Evolutionary conservation across 2,329 filamentous ascomycete species (phyloP).

Genomic region (Cadophora luteo-olivacea): DNA sequence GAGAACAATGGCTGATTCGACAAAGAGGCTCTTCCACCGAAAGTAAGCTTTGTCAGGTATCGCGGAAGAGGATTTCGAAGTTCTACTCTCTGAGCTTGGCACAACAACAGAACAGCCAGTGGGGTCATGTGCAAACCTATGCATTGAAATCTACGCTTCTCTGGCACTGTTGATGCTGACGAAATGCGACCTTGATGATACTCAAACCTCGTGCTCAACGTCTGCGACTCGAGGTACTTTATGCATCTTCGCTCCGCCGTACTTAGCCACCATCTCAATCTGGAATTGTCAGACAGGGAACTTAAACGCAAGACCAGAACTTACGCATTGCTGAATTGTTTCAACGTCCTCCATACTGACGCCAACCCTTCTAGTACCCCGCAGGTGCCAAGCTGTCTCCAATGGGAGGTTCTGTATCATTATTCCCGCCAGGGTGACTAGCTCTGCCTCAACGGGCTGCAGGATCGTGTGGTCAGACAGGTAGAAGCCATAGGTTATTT

Average conservation of each 20-base stretch:
- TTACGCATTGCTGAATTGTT: slow-evolving; percentile 45
- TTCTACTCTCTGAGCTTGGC: too few relatives aligned
- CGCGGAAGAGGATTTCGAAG: too few relatives aligned
- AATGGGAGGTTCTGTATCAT: slow-evolving; percentile 62
- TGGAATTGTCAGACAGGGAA: slow-evolving; percentile 42
- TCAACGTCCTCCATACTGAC: slow-evolving; percentile 51
- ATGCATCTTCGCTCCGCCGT: slow-evolving; percentile 45
- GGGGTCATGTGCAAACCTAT: not conserved
- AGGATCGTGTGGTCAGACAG: slow-evolving; percentile 62
- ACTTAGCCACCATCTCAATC: slow-evolving; percentile 48
- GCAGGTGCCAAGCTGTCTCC: slow-evolving; percentile 62
- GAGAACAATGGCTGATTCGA: too few relatives aligned
- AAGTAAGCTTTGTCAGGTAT: too few relatives aligned
- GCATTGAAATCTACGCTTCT: slow-evolving; percentile 3
- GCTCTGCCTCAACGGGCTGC: slow-evolving; percentile 59
- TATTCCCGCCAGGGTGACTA: slow-evolving; percentile 60
- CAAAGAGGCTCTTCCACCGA: too few relatives aligned
- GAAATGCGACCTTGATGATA: not conserved
- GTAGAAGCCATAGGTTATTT: slow-evolving; percentile 65
- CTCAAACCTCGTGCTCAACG: slow-evolving; percentile 49
- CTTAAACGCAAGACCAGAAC: slow-evolving; percentile 17
- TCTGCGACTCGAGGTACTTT: slow-evolving; percentile 48
- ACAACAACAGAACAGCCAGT: too few relatives aligned
- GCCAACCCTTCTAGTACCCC: slow-evolving; percentile 56
- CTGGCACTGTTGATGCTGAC: not conserved